Percentiles rank a stretch among this genome's conserved stretches.
Evolutionary conservation across 1,284 basidiomycete species (phyloP).

Genomic region (Trichosporon sp.): DNA sequence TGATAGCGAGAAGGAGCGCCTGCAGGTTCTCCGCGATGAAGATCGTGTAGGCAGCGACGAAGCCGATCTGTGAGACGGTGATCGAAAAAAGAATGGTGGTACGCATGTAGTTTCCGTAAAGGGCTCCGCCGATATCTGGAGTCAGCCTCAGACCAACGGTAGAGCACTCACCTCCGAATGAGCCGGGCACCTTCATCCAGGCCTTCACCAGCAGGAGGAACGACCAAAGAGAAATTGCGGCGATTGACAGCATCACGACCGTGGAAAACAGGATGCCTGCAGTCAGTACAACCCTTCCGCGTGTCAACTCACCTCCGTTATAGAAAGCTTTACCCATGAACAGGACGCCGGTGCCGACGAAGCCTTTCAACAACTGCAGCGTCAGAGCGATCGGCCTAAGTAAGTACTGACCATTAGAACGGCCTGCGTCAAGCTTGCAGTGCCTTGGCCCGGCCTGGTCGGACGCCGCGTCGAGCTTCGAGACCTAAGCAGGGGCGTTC

Average conservation of each 20-base stretch:
- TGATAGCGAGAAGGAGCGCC: constrained; percentile 79
- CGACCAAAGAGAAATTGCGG: constrained; percentile 83
- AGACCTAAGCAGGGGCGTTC: constrained; percentile 15
- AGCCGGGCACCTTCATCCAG: constrained; percentile 83
- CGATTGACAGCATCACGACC: constrained; percentile 73
- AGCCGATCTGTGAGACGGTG: constrained; percentile 76
- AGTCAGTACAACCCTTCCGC: neutral
- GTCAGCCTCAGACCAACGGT: constrained; percentile 8
- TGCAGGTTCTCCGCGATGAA: constrained; percentile 92
- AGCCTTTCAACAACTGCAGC: constrained; percentile 77
- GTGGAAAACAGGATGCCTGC: constrained; percentile 77
- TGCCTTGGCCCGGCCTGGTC: constrained; percentile 59
- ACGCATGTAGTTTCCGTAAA: constrained; percentile 93
- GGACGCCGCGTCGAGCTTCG: constrained; percentile 53
- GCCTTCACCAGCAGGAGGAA: constrained; percentile 89
- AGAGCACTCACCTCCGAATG: constrained; percentile 71
- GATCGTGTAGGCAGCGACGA: constrained; percentile 76
- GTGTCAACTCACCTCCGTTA: constrained; percentile 63
- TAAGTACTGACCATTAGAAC: constrained; percentile 75
- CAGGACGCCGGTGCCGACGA: constrained; percentile 92
- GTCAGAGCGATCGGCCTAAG: neutral
- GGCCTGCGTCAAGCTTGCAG: constrained; percentile 81
- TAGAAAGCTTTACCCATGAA: constrained; percentile 97
- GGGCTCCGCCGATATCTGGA: constrained; percentile 78
- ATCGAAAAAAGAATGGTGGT: constrained; percentile 83